Evolutionary conservation across 2,329 filamentous ascomycete species (phyloP).

Genomic region (Biscogniauxia sp.): DNA sequence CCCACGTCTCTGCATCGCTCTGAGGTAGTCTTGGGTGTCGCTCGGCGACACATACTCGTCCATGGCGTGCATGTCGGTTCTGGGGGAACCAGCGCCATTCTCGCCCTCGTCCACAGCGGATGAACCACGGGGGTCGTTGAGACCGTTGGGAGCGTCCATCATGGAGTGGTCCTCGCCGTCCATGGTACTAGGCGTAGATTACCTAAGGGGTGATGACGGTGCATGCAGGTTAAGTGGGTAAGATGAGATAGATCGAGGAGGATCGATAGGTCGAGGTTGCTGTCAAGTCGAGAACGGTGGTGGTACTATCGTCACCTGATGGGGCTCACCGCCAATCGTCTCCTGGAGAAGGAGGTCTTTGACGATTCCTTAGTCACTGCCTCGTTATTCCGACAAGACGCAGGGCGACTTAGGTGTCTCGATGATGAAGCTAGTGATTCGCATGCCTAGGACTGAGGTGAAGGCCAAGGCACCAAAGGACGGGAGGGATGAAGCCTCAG

Average conservation of each 20-base stretch:
- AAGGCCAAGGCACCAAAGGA: neutral
- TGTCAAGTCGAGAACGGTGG: neutral
- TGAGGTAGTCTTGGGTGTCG: conserved; percentile 37
- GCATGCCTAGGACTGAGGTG: conserved; percentile 9
- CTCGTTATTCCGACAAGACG: conserved; percentile 1
- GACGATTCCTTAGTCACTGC: neutral
- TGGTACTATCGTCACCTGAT: neutral
- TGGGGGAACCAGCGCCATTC: conserved; percentile 24
- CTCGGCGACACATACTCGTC: conserved; percentile 31
- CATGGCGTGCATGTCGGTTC: conserved; percentile 36
- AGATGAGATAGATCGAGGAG: neutral
- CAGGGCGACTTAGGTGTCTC: conserved; percentile 7
- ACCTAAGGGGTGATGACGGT: neutral
- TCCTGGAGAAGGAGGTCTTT: neutral
- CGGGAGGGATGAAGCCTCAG: neutral
- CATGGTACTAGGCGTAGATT: conserved; percentile 26
- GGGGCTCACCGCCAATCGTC: neutral
- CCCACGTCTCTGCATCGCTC: conserved; percentile 41
- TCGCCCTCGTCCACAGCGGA: conserved; percentile 14
- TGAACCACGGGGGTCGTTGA: conserved; percentile 35
- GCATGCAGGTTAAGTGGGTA: neutral
- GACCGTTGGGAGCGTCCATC: conserved; percentile 41
- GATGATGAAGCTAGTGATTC: conserved; percentile 4
- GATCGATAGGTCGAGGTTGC: neutral
- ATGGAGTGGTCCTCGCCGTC: conserved; percentile 45